phyloP scores from a whole-genome alignment of 306 rosid species.

The Prinsepia uniflora region DNA sequence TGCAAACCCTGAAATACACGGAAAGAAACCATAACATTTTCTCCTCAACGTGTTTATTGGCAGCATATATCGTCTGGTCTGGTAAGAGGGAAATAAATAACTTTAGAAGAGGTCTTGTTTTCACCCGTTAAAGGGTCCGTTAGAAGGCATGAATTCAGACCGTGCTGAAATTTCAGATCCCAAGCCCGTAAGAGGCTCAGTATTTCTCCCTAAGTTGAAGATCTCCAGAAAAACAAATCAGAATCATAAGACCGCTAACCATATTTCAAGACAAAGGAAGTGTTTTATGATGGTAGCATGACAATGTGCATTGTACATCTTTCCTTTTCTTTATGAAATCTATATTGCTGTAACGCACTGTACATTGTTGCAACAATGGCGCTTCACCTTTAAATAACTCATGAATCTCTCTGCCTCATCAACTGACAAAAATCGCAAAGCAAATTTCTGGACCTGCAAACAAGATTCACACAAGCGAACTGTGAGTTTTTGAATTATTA shows the following conservation, averaged over 20 bases:
- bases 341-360: not conserved
- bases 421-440: conserved; percentile 56
- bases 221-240: conserved; percentile 48
- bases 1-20: conserved; percentile 45
- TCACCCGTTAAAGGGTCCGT: conserved; percentile 46
- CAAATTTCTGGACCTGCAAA: conserved; percentile 76
- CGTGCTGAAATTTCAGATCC: conserved; percentile 62
- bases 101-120: conserved; percentile 7
- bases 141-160: conserved; percentile 58
- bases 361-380: conserved; percentile 3
- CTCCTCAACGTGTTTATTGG: conserved; percentile 17
- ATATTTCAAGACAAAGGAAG: conserved; percentile 7
- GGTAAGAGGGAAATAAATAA: conserved; percentile 11
- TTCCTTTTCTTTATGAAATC: conserved; percentile 4
- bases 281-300: conserved; percentile 2
- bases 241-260: conserved; percentile 11
- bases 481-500: not conserved
- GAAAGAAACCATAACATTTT: conserved; percentile 22
- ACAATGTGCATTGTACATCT: not conserved
- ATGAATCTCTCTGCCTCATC: conserved; percentile 55
- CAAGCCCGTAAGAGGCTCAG: conserved; percentile 49
- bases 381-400: conserved; percentile 50
- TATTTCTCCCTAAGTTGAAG: conserved; percentile 39
- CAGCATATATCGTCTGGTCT: conserved; percentile 8
- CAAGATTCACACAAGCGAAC: not conserved